Conservation (phyloP, 2,329 filamentous ascomycete genomes). For the Fonsecaea monophora region DNA sequence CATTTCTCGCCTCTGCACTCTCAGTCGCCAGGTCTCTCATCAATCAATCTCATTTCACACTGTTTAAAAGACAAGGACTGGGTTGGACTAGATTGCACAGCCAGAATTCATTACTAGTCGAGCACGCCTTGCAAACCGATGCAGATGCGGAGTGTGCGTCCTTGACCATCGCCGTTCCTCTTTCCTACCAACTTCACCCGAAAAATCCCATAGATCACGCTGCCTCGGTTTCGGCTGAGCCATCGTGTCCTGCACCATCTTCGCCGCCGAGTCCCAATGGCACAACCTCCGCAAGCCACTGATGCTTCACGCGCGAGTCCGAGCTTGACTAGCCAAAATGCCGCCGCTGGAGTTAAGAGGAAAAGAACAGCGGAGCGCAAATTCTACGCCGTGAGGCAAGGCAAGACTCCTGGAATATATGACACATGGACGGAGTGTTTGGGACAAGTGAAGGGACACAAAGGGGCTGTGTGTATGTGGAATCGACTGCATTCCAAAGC, state of each 20-base stretch:
- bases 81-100: background rate
- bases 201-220: slow-evolving; percentile 21
- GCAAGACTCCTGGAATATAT: slow-evolving; percentile 68
- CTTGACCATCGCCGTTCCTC: background rate
- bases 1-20: slow-evolving; percentile 3
- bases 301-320: slow-evolving; percentile 29
- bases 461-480: slow-evolving; percentile 72
- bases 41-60: background rate
- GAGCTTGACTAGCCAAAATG: slow-evolving; percentile 23
- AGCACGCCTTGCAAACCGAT: background rate
- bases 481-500: slow-evolving; percentile 21
- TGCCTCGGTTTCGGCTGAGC: slow-evolving; percentile 33
- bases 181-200: background rate
- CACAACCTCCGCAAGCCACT: slow-evolving; percentile 28
- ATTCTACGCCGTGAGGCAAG: slow-evolving; percentile 69
- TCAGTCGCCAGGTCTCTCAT: background rate
- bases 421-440: slow-evolving; percentile 68
- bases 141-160: background rate
- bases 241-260: slow-evolving; percentile 14
- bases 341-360: slow-evolving; percentile 53
- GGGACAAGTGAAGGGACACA: slow-evolving; percentile 66
- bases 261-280: slow-evolving; percentile 29
- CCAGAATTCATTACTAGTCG: background rate
- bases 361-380: slow-evolving; percentile 61
- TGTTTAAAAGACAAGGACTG: background rate